phyloP scores from a whole-genome alignment of 352 stramenopile species.

The Phytophthora macrochlamydospora region DNA sequence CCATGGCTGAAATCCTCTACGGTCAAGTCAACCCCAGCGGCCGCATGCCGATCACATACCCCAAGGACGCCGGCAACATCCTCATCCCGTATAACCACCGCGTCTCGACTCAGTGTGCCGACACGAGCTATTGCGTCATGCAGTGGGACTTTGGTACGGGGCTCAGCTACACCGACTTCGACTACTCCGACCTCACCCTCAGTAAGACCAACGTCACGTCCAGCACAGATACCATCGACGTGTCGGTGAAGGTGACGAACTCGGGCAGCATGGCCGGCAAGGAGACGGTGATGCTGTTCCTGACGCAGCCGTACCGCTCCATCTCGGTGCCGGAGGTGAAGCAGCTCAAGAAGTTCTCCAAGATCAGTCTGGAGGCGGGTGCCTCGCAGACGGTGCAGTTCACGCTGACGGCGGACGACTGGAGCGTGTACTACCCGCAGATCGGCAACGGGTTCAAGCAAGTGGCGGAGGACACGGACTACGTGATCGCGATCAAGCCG shows the following conservation, averaged over 20 bases:
- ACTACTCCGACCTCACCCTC: conserved; percentile 39
- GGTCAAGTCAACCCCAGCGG: conserved; percentile 75
- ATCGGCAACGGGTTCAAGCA: conserved; percentile 47
- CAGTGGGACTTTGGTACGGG: conserved; percentile 59
- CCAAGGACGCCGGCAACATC: conserved; percentile 47
- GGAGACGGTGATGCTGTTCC: conserved; percentile 72
- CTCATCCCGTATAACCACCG: conserved; percentile 67
- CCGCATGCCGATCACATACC: conserved; percentile 76
- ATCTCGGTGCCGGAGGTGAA: conserved; percentile 66
- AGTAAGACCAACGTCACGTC: conserved; percentile 13
- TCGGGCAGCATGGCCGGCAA: conserved; percentile 47
- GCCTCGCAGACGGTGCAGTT: conserved; percentile 29
- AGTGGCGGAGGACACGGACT: conserved; percentile 56
- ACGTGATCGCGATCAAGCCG: conserved; percentile 56
- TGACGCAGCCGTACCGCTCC: conserved; percentile 50
- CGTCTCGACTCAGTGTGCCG: conserved; percentile 37
- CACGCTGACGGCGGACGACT: conserved; percentile 41
- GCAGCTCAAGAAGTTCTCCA: conserved; percentile 69
- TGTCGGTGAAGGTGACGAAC: conserved; percentile 64
- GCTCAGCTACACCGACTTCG: conserved; percentile 60
- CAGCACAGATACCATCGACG: conserved; percentile 22
- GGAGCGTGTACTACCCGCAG: conserved; percentile 52
- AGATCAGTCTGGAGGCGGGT: conserved; percentile 51
- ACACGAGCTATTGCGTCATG: conserved; percentile 34
- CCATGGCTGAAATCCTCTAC: conserved; percentile 77